Evolutionary conservation across 2,329 filamentous ascomycete species (phyloP).

Genomic region (Cladosporium austrohemisphaericum): DNA sequence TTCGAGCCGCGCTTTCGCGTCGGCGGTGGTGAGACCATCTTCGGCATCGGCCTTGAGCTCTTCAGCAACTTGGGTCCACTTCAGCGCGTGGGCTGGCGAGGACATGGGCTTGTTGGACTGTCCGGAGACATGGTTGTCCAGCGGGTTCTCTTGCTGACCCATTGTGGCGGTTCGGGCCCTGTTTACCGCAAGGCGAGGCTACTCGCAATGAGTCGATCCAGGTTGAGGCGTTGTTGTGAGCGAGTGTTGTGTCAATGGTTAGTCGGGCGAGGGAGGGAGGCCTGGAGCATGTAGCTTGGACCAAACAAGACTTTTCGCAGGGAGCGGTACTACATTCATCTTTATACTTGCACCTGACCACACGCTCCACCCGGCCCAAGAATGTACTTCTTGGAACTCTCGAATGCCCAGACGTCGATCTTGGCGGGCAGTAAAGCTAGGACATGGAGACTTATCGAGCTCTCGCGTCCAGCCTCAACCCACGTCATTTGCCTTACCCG

Average conservation of each 20-base stretch:
- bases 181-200: conserved; percentile 2
- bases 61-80: conserved; percentile 50
- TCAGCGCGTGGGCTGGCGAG: conserved; percentile 60
- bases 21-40: conserved; percentile 59
- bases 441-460: conserved; percentile 10
- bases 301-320: conserved; percentile 13
- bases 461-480: conserved; percentile 11
- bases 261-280: neutral
- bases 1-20: conserved; percentile 57
- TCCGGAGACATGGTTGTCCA: conserved; percentile 27
- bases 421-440: conserved; percentile 13
- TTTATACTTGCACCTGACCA: conserved; percentile 16
- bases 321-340: conserved; percentile 8
- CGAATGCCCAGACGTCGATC: conserved; percentile 12
- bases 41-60: conserved; percentile 62
- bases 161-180: conserved; percentile 11
- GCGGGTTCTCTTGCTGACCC: conserved; percentile 3
- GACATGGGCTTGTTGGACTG: conserved; percentile 54
- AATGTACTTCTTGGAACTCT: conserved; percentile 14
- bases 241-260: conserved; percentile 8
- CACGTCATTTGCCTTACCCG: conserved; percentile 14
- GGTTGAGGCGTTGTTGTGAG: neutral
- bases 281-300: conserved; percentile 10
- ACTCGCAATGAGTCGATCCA: conserved; percentile 10
- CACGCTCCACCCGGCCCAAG: conserved; percentile 13